Evolutionary conservation across 139 green algal genomes (phyloP), one percentile per base, ranked within the genome.

Genomic region (Chlorokybus atmophyticus): DNA sequence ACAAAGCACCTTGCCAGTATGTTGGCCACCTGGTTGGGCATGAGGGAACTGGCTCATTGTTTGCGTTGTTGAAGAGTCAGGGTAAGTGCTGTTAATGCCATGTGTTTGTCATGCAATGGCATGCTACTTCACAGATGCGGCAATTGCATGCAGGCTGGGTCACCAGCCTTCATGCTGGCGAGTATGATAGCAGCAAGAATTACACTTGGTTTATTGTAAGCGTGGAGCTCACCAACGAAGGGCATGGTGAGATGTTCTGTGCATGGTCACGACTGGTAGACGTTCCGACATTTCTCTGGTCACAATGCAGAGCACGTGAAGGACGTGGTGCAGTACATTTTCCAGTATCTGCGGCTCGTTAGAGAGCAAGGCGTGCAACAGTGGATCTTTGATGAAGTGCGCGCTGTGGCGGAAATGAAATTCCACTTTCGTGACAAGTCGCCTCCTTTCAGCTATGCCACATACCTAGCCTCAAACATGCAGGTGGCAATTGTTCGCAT

Each of bases 391-490:
- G 35, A 72, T 0, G 64, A 73, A 54, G 41, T 74, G 19, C 29
- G 48, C 24, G 29, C 24, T 3, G 29, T 71, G 35, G 29, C 31
- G 29, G 55, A 66, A 29, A 68, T 87, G 52, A 68, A 75, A 27
- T 94, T 94, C 64, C 54, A 92, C 69, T 92, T 80, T 55, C 57
- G 72, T 1, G 86, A 94, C 67, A 88, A 87, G 73, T 32, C 56
- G 25, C 32, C 59, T 1, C 78, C 84, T 5, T 83, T 83, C 61
- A 60, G 32, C 26, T 82, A 83, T 47, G 71, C 65, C 19, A 79
- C 73, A n/a, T 58, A 26, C 24, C 68, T 94, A 8, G 42, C 81
- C 2, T 51, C 50, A 7, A 52, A 63, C n/a, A 83, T 94, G 79
- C 81, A 86, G 28, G 57, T 72, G 47, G 21, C 24, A 10, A n/a